Evolutionary conservation across 805 yeast genomes (phyloP).

Genomic region (Wickerhamiella bombiphila): DNA sequence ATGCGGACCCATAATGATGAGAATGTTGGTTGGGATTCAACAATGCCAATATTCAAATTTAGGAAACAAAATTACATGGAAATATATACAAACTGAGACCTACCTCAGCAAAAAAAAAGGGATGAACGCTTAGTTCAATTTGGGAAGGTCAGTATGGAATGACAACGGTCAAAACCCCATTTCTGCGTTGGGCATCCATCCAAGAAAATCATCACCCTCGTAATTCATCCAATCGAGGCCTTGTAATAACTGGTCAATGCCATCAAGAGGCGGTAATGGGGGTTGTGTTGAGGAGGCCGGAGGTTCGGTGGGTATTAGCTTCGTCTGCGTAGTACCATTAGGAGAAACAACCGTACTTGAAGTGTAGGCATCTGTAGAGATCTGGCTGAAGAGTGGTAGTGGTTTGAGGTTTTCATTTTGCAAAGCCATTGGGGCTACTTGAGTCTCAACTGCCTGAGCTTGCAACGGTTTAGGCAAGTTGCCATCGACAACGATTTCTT

Average conservation of each 20-base stretch:
- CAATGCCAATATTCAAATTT: too few species aligned
- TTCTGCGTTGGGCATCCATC: constrained; percentile 48
- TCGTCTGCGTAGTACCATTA: constrained; percentile 82
- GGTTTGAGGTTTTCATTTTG: constrained; percentile 35
- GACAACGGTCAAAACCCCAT: neutral
- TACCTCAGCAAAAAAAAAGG: too few species aligned
- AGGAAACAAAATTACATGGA: too few species aligned
- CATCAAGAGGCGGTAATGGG: constrained; percentile 2
- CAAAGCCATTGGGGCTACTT: neutral
- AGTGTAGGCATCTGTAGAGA: constrained; percentile 75
- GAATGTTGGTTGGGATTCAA: too few species aligned
- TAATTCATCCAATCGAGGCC: constrained; percentile 77
- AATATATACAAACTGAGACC: too few species aligned
- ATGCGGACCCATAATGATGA: too few species aligned
- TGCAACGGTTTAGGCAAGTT: constrained; percentile 10
- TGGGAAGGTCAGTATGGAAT: too few species aligned
- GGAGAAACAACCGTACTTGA: constrained; percentile 79
- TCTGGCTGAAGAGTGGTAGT: constrained; percentile 79
- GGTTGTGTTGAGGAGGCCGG: constrained; percentile 28
- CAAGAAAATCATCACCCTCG: constrained; percentile 73
- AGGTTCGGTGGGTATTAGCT: constrained; percentile 76
- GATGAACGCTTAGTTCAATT: too few species aligned
- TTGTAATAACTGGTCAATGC: constrained; percentile 30
- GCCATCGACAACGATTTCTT: constrained; percentile 6
- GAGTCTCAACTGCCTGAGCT: constrained; percentile 13